Evolutionary conservation across 768 basidiomycete species (phyloP).

Genomic region (Crepidotus variabilis): DNA sequence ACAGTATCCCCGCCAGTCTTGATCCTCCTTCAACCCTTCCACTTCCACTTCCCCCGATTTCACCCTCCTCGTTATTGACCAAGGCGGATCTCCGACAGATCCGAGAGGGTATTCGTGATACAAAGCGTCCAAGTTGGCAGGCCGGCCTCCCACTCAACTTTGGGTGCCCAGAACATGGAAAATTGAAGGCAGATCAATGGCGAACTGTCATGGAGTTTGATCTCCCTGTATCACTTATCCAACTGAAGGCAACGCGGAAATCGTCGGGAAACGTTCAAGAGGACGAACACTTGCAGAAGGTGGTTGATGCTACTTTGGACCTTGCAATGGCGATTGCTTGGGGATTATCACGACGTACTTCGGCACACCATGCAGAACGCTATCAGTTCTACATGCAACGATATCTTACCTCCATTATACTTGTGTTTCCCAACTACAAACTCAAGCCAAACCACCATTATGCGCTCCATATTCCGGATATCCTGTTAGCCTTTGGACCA

Average conservation of each 20-base stretch:
- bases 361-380: slow-evolving; percentile 6
- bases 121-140: slow-evolving; percentile 3
- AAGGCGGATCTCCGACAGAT: background rate
- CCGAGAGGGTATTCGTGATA: background rate
- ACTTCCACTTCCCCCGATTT: too few relatives aligned
- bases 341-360: slow-evolving; percentile 9
- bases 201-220: background rate
- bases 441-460: slow-evolving; percentile 10
- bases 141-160: background rate
- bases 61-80: background rate
- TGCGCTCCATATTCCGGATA: slow-evolving; percentile 24
- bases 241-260: background rate
- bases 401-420: slow-evolving; percentile 5
- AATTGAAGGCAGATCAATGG: slow-evolving; percentile 7
- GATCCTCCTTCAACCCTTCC: too few relatives aligned
- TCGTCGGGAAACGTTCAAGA: background rate
- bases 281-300: slow-evolving; percentile 2
- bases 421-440: slow-evolving; percentile 11
- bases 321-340: slow-evolving; percentile 15
- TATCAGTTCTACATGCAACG: slow-evolving; percentile 10
- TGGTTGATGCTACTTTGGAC: slow-evolving; percentile 11
- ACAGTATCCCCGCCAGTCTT: too few relatives aligned
- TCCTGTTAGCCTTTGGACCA: slow-evolving; percentile 40
- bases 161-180: background rate
- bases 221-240: slow-evolving; percentile 1